phyloP scores from a whole-genome alignment of 768 basidiomycete genomes.

The Amanita pseudoporphyria region DNA sequence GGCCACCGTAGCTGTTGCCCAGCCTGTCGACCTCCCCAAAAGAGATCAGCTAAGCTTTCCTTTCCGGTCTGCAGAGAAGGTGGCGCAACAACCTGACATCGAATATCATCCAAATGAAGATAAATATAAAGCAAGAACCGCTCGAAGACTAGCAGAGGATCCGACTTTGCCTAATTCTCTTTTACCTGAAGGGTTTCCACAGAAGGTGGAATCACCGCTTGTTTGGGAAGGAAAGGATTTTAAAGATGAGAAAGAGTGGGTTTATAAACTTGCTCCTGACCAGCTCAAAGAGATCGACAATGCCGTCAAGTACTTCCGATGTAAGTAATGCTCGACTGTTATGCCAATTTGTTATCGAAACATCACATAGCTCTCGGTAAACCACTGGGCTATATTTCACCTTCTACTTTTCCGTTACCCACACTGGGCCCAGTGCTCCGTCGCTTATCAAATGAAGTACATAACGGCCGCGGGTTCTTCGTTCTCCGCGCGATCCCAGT shows the following conservation, averaged over 20 bases:
- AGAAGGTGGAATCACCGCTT: constrained; percentile 23
- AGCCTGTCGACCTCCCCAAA: neutral
- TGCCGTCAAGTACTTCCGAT: constrained; percentile 24
- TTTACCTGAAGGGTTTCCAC: constrained; percentile 27
- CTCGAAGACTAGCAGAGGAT: constrained; percentile 23
- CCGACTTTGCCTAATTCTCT: constrained; percentile 19
- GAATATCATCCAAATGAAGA: constrained; percentile 27
- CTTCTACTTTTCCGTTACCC: constrained; percentile 32
- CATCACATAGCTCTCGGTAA: constrained; percentile 11
- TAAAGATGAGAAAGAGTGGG: constrained; percentile 30
- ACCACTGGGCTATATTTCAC: constrained; percentile 21
- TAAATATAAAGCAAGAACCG: constrained; percentile 29
- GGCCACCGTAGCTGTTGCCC: neutral
- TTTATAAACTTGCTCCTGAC: constrained; percentile 21
- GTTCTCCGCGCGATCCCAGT: constrained; percentile 37
- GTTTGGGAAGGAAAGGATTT: constrained; percentile 37
- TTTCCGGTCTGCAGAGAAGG: neutral
- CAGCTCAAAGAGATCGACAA: constrained; percentile 28
- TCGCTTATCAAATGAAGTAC: constrained; percentile 30
- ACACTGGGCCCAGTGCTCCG: constrained; percentile 25
- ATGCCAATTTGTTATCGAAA: neutral
- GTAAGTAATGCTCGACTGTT: constrained; percentile 10
- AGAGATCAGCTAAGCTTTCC: neutral
- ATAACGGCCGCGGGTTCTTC: constrained; percentile 38
- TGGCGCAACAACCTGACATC: constrained; percentile 25